Percentiles rank a stretch among this genome's conserved stretches.
phyloP scores from a whole-genome alignment of 768 basidiomycete species.

The Psilocybe tampanensis region DNA sequence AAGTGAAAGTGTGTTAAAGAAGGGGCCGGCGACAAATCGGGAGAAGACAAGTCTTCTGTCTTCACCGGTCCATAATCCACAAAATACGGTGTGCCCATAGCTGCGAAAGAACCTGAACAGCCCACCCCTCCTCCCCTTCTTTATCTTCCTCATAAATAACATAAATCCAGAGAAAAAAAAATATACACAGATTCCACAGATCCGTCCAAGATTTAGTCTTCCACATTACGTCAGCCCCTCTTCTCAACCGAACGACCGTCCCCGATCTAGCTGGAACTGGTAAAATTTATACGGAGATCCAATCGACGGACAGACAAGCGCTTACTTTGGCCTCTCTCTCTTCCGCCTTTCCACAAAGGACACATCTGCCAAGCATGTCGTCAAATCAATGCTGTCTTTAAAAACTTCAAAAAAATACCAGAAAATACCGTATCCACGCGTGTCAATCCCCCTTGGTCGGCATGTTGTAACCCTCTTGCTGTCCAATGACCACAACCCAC shows the following conservation, averaged over 20 bases:
- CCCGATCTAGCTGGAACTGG: slow-evolving; percentile 4
- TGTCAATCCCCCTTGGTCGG: not conserved
- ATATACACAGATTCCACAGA: no score
- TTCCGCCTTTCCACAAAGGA: no score
- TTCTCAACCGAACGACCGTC: not conserved
- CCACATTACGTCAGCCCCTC: slow-evolving; percentile 1
- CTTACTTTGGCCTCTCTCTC: no score
- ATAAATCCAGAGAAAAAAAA: slow-evolving; percentile 16
- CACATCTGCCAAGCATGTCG: no score
- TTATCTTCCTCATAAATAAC: no score
- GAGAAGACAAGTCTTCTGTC: slow-evolving; percentile 45
- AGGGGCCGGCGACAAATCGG: slow-evolving; percentile 38
- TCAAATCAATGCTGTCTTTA: no score
- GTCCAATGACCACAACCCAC: not conserved
- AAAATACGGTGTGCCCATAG: slow-evolving; percentile 9
- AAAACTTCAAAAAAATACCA: not conserved
- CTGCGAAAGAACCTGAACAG: slow-evolving; percentile 7
- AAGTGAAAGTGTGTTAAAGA: slow-evolving; percentile 19
- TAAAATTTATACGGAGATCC: slow-evolving; percentile 6
- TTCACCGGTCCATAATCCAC: slow-evolving; percentile 30
- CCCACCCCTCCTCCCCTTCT: no score
- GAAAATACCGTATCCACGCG: not conserved
- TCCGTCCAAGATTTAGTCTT: slow-evolving; percentile 10
- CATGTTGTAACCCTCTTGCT: not conserved
- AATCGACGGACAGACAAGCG: slow-evolving; percentile 5